phyloP scores from a whole-genome alignment of 2,329 filamentous ascomycete species.

The Pestalotiopsis sp. region DNA sequence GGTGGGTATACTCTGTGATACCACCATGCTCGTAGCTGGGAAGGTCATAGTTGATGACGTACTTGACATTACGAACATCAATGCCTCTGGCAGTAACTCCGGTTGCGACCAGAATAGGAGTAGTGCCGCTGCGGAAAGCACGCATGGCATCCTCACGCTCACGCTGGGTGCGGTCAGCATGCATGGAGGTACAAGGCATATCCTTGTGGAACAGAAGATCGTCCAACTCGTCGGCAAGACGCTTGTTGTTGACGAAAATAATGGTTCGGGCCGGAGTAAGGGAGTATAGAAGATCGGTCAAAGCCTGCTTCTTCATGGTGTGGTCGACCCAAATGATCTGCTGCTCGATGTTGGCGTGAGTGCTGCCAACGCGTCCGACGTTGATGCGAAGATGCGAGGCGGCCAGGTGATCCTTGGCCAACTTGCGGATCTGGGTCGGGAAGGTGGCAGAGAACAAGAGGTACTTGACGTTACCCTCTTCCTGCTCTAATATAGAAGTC shows the following conservation, averaged over 20 bases:
- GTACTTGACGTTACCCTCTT: constrained; percentile 69
- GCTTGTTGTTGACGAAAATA: constrained; percentile 86
- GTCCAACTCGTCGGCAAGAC: constrained; percentile 79
- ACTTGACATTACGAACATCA: constrained; percentile 83
- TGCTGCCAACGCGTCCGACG: constrained; percentile 84
- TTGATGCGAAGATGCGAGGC: constrained; percentile 77
- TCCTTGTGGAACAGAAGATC: constrained; percentile 82
- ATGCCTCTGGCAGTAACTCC: constrained; percentile 86
- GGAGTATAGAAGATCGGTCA: constrained; percentile 73
- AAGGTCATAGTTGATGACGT: constrained; percentile 93
- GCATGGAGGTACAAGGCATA: constrained; percentile 85
- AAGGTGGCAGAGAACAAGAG: constrained; percentile 97
- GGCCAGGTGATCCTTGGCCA: constrained; percentile 77
- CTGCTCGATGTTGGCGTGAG: constrained; percentile 83
- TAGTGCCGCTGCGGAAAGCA: constrained; percentile 74
- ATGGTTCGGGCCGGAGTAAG: constrained; percentile 77
- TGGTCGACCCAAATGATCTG: constrained; percentile 69
- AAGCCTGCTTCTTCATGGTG: constrained; percentile 66
- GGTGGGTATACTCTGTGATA: constrained; percentile 91
- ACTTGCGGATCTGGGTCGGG: constrained; percentile 73
- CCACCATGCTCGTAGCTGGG: constrained; percentile 77
- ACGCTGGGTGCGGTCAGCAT: constrained; percentile 81
- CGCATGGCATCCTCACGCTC: constrained; percentile 93
- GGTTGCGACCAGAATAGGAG: constrained; percentile 83
- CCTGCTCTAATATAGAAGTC: constrained; percentile 59